Conservation (phyloP, 495 filamentous ascomycete species). For the Neurospora sp. region DNA sequence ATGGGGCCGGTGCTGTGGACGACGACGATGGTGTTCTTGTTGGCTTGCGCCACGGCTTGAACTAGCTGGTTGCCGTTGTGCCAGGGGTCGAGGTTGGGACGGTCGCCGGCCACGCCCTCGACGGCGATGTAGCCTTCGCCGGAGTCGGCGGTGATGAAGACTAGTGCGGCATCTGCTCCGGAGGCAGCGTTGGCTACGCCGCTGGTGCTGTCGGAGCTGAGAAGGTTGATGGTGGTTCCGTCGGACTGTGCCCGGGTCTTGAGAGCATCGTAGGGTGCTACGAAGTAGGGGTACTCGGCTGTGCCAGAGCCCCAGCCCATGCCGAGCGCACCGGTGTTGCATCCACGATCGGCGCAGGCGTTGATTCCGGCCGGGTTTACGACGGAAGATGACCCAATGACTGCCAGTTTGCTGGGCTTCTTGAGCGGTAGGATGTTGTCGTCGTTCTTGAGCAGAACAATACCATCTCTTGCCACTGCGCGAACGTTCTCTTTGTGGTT, state of each 20-base stretch:
- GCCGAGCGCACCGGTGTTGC: conserved; percentile 49
- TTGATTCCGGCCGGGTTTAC: conserved; percentile 47
- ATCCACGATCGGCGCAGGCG: conserved; percentile 47
- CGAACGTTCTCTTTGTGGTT: conserved; percentile 50
- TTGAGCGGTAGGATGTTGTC: conserved; percentile 50
- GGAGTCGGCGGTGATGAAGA: conserved; percentile 57
- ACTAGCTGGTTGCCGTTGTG: conserved; percentile 69
- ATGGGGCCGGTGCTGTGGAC: conserved; percentile 90
- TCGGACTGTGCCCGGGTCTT: conserved; percentile 35
- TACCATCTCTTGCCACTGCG: conserved; percentile 46
- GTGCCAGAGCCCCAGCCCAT: conserved; percentile 57
- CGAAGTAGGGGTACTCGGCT: conserved; percentile 46
- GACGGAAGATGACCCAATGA: conserved; percentile 69
- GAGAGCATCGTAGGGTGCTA: conserved; percentile 47
- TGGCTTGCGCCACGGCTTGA: conserved; percentile 47
- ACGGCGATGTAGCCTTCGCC: conserved; percentile 60
- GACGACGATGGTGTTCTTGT: conserved; percentile 71
- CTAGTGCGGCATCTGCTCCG: conserved; percentile 49
- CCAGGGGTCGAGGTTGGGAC: conserved; percentile 59
- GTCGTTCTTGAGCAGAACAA: conserved; percentile 73
- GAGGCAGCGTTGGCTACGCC: conserved; percentile 38
- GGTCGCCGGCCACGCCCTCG: conserved; percentile 48
- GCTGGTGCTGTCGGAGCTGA: conserved; percentile 40
- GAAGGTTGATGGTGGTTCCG: conserved; percentile 38
- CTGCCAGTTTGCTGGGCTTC: conserved; percentile 45